phyloP scores from a whole-genome alignment of 1,284 basidiomycete genomes.

The Papiliotrema fonsecae region DNA sequence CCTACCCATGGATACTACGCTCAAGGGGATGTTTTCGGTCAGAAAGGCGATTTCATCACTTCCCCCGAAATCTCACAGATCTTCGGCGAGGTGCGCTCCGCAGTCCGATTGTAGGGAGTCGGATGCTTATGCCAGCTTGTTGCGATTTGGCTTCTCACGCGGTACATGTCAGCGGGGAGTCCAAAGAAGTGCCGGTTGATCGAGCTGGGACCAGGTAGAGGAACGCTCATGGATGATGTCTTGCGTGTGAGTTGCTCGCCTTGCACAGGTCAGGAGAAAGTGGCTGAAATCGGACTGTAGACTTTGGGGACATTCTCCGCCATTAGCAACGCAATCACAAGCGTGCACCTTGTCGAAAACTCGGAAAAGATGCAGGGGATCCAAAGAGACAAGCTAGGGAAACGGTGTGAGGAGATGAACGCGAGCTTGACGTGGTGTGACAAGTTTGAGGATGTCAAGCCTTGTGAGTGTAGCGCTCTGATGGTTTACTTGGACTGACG shows the following conservation, averaged over 20 bases:
- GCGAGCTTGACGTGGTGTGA: slow-evolving; percentile 66
- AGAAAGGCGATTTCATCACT: slow-evolving; percentile 89
- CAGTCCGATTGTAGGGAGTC: background rate
- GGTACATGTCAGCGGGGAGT: slow-evolving; percentile 62
- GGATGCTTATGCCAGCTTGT: slow-evolving; percentile 55
- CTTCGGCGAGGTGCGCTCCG: slow-evolving; percentile 81
- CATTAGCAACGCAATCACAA: slow-evolving; percentile 54
- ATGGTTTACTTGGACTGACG: background rate
- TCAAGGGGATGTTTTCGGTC: slow-evolving; percentile 72
- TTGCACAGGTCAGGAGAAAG: background rate
- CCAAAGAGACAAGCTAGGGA: slow-evolving; percentile 59
- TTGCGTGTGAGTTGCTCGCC: slow-evolving; percentile 59
- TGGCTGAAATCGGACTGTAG: slow-evolving; percentile 19
- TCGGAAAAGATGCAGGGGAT: slow-evolving; percentile 62
- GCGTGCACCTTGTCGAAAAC: slow-evolving; percentile 76
- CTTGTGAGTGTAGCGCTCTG: slow-evolving; percentile 30
- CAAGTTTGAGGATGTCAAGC: slow-evolving; percentile 62
- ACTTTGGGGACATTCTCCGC: slow-evolving; percentile 51
- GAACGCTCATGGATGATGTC: slow-evolving; percentile 89
- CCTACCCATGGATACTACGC: slow-evolving; percentile 87
- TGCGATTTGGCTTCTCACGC: slow-evolving; percentile 77
- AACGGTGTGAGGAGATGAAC: slow-evolving; percentile 25
- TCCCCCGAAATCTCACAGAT: slow-evolving; percentile 95
- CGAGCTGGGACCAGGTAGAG: slow-evolving; percentile 91
- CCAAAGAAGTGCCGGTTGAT: slow-evolving; percentile 64